Conservation (phyloP, 2,329 filamentous ascomycete species). For the Leptographium flavum region DNA sequence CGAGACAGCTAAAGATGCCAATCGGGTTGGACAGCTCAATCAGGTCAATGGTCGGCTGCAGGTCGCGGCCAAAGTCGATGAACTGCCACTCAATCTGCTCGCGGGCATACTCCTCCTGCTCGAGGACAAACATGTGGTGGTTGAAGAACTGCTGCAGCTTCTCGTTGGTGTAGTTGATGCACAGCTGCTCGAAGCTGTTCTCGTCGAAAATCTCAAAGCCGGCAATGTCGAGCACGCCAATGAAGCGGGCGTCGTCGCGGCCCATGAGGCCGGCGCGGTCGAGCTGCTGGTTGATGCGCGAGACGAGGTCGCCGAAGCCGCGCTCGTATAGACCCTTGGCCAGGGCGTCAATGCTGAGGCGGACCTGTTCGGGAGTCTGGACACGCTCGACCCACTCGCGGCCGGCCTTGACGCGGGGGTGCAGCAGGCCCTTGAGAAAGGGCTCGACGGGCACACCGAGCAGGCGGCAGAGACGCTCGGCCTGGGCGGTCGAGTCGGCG, state of each 20-base stretch:
- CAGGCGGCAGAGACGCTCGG: constrained; percentile 66
- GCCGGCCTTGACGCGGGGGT: constrained; percentile 88
- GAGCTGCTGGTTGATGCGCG: constrained; percentile 79
- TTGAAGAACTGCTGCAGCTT: constrained; percentile 99
- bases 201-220: constrained; percentile 98
- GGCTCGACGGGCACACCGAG: constrained; percentile 73
- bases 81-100: constrained; percentile 99
- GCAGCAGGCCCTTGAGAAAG: constrained; percentile 77
- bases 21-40: constrained; percentile 95
- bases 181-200: constrained; percentile 97
- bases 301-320: constrained; percentile 83
- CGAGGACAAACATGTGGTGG: constrained; percentile 98
- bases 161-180: constrained; percentile 99
- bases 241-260: constrained; percentile 84
- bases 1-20: constrained; percentile 94
- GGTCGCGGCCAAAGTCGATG: constrained; percentile 93
- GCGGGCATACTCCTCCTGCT: constrained; percentile 93
- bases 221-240: constrained; percentile 95
- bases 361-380: constrained; percentile 92
- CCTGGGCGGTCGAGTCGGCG: constrained; percentile 58
- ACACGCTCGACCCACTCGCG: constrained; percentile 98
- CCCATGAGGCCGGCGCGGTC: constrained; percentile 73
- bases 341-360: constrained; percentile 75
- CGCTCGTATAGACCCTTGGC: constrained; percentile 97
- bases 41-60: constrained; percentile 94